Evolutionary conservation across 352 stramenopile species (phyloP).

Genomic region (Nannochloropsis limnetica): DNA sequence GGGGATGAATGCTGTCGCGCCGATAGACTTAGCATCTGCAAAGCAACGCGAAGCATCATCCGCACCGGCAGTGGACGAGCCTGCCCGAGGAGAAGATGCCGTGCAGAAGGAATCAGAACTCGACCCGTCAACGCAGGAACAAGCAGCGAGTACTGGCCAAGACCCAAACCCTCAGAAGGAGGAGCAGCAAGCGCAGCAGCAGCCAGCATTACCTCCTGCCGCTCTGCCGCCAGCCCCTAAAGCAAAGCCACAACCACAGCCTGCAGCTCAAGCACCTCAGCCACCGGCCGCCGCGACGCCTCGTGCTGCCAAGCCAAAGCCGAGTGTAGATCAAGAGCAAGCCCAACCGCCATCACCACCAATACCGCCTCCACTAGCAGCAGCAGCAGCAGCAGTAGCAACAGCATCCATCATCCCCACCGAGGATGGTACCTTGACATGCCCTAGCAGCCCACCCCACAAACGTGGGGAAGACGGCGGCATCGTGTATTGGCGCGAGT

Average conservation of each 20-base stretch:
- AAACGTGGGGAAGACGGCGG: conserved; percentile 2
- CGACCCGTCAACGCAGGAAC: too few species aligned
- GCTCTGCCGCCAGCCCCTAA: too few species aligned
- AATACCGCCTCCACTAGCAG: not conserved
- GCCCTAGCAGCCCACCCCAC: not conserved
- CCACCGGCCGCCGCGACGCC: not conserved
- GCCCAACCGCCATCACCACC: not conserved
- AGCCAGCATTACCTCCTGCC: too few species aligned
- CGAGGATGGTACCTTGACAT: not conserved
- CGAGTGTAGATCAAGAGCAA: not conserved
- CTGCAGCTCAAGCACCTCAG: not conserved
- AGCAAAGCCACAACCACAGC: not conserved
- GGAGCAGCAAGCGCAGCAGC: too few species aligned
- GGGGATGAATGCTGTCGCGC: not conserved
- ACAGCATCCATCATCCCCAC: not conserved
- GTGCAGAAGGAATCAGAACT: too few species aligned
- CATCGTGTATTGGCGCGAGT: conserved; percentile 27
- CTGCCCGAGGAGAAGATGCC: too few species aligned
- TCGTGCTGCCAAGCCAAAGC: not conserved
- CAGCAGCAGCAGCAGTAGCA: not conserved
- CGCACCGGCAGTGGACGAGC: too few species aligned
- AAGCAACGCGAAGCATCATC: too few species aligned
- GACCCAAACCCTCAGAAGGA: too few species aligned
- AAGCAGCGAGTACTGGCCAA: too few species aligned
- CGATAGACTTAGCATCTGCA: too few species aligned